Percentiles rank a stretch among this genome's conserved stretches.
phyloP scores from a whole-genome alignment of 2,329 filamentous ascomycete genomes.

The Ceratocystis smalleyi region DNA sequence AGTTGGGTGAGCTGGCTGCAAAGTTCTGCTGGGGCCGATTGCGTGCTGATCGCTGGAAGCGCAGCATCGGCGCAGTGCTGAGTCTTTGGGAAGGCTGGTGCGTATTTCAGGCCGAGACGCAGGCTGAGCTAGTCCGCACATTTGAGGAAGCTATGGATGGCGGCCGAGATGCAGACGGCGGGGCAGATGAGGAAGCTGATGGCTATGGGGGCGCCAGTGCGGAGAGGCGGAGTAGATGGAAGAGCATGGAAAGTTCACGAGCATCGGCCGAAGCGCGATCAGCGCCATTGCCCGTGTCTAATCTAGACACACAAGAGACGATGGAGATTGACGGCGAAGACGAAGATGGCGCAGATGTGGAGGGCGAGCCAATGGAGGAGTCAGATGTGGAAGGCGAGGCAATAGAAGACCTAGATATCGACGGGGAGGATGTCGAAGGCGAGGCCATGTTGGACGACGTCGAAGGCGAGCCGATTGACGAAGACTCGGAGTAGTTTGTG shows the following conservation, averaged over 20 bases:
- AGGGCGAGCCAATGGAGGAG: conserved; percentile 33
- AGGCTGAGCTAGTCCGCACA: conserved; percentile 51
- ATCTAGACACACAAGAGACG: conserved; percentile 28
- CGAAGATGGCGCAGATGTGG: conserved; percentile 31
- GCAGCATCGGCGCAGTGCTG: conserved; percentile 54
- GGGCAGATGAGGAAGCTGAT: conserved; percentile 20
- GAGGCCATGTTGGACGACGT: conserved; percentile 28
- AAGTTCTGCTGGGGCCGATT: conserved; percentile 64
- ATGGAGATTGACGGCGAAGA: conserved; percentile 26
- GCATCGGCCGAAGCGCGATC: not conserved
- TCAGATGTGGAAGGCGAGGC: conserved; percentile 33
- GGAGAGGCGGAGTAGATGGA: conserved; percentile 32
- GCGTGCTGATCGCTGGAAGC: conserved; percentile 70
- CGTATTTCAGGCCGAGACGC: conserved; percentile 57
- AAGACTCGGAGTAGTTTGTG: conserved; percentile 5
- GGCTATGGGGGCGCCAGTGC: conserved; percentile 19
- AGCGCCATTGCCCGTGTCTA: conserved; percentile 16
- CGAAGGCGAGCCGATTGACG: conserved; percentile 27
- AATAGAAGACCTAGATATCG: conserved; percentile 32
- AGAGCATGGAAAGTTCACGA: conserved; percentile 31
- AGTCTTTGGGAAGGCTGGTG: conserved; percentile 58
- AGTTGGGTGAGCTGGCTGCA: conserved; percentile 57
- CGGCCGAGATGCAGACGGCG: conserved; percentile 25
- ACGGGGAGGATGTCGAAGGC: conserved; percentile 36
- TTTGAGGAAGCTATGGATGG: conserved; percentile 57